Conservation (phyloP, 2,329 filamentous ascomycete genomes). For the Arthrinium phaeospermum region DNA sequence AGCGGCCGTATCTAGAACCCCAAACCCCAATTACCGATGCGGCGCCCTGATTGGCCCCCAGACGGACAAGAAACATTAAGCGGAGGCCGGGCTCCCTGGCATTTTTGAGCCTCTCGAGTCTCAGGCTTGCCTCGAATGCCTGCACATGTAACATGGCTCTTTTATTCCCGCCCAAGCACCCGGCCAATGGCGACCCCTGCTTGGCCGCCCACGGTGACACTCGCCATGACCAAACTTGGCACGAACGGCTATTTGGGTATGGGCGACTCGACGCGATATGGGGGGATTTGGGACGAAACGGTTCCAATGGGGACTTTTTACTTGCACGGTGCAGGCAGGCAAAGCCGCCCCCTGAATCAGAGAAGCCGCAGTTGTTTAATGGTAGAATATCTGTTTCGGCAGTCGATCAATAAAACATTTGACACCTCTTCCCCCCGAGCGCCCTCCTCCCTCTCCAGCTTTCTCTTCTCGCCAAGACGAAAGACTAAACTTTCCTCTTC, state of each 20-base stretch:
- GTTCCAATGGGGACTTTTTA: too few species aligned
- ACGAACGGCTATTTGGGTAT: not conserved
- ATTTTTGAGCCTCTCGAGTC: not conserved
- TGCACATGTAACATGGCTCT: conserved; percentile 23
- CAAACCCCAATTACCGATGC: not conserved
- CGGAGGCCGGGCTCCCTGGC: not conserved
- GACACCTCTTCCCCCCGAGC: not conserved
- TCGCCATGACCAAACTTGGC: not conserved
- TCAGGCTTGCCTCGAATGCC: conserved; percentile 24
- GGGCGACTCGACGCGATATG: too few species aligned
- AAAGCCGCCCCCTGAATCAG: not conserved
- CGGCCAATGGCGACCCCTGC: not conserved
- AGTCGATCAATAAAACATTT: conserved; percentile 17
- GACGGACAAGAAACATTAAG: conserved; percentile 7
- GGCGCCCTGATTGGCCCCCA: not conserved
- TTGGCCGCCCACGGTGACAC: not conserved
- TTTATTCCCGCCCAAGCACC: not conserved
- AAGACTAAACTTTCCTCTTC: conserved; percentile 10
- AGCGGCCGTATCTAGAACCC: not conserved
- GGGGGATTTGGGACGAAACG: not conserved
- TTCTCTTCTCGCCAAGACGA: conserved; percentile 1
- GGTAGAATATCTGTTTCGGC: not conserved
- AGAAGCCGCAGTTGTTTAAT: not conserved
- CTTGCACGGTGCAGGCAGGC: not conserved
- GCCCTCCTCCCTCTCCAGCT: not conserved